Evolutionary conservation across 2,329 filamentous ascomycete genomes (phyloP).

Genomic region (Curvularia sp.): DNA sequence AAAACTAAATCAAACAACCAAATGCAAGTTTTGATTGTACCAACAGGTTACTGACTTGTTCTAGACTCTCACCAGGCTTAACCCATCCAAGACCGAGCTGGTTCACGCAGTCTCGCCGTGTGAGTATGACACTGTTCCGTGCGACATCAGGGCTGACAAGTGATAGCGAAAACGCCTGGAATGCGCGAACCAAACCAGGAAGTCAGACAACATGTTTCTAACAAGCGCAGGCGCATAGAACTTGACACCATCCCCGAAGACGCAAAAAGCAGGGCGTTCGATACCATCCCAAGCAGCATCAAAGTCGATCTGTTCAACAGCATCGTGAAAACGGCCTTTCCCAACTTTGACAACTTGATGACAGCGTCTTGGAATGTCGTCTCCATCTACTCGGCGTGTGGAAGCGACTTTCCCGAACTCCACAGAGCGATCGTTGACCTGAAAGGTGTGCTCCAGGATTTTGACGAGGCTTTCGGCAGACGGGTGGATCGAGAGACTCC

Average conservation of each 20-base stretch:
- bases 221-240: conserved; percentile 35
- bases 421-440: conserved; percentile 36
- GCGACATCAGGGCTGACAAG: neutral
- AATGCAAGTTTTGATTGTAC: neutral
- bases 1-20: neutral
- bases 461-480: conserved; percentile 26
- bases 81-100: conserved; percentile 12
- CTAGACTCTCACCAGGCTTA: conserved; percentile 29
- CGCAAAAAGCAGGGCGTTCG: conserved; percentile 33
- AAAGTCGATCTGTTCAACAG: conserved; percentile 42
- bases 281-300: conserved; percentile 30
- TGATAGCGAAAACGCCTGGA: conserved; percentile 4
- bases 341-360: conserved; percentile 43
- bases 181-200: conserved; percentile 24
- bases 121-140: conserved; percentile 1
- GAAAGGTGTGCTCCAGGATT: conserved; percentile 37
- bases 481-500: conserved; percentile 7
- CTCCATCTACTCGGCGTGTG: conserved; percentile 36
- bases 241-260: conserved; percentile 33
- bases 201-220: conserved; percentile 32
- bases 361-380: conserved; percentile 45
- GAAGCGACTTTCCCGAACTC: conserved; percentile 38
- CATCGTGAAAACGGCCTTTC: conserved; percentile 36
- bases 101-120: conserved; percentile 8
- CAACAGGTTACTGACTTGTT: neutral